Conservation (phyloP, 2,329 filamentous ascomycete species). For the Cladorrhinum sp. region DNA sequence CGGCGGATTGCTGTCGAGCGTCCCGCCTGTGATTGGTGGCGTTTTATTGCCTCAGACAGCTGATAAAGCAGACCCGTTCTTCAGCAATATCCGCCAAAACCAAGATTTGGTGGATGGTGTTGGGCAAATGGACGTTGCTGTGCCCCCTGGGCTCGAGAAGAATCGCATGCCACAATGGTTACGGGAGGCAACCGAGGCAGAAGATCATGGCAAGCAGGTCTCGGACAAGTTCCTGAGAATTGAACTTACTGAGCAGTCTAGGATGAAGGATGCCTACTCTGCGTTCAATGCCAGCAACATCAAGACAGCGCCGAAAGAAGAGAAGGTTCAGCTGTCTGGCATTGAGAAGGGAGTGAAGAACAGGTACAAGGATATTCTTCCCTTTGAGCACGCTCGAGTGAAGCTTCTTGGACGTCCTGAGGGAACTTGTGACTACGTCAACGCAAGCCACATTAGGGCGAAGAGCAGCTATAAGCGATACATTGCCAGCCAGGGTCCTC, state of each 20-base stretch:
- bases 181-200: conserved; percentile 59
- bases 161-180: conserved; percentile 74
- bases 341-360: conserved; percentile 96
- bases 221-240: conserved; percentile 81
- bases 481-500: conserved; percentile 90
- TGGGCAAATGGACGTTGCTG: conserved; percentile 66
- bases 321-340: conserved; percentile 72
- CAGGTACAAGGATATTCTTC: conserved; percentile 95
- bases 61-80: conserved; percentile 80
- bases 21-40: conserved; percentile 82
- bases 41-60: conserved; percentile 73
- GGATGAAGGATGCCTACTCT: conserved; percentile 80
- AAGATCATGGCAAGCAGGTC: conserved; percentile 74
- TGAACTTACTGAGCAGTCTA: conserved; percentile 79
- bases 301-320: conserved; percentile 21
- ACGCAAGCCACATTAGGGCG: conserved; percentile 82
- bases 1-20: conserved; percentile 40
- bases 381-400: conserved; percentile 90
- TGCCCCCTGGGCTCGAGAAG: conserved; percentile 45
- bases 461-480: conserved; percentile 84
- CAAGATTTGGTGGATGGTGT: conserved; percentile 93
- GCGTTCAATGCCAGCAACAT: conserved; percentile 45
- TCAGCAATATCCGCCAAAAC: conserved; percentile 93
- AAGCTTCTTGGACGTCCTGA: conserved; percentile 65
- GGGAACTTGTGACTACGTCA: conserved; percentile 87